phyloP scores from a whole-genome alignment of 2,329 filamentous ascomycete species.

The Coniochaeta hoffmannii region DNA sequence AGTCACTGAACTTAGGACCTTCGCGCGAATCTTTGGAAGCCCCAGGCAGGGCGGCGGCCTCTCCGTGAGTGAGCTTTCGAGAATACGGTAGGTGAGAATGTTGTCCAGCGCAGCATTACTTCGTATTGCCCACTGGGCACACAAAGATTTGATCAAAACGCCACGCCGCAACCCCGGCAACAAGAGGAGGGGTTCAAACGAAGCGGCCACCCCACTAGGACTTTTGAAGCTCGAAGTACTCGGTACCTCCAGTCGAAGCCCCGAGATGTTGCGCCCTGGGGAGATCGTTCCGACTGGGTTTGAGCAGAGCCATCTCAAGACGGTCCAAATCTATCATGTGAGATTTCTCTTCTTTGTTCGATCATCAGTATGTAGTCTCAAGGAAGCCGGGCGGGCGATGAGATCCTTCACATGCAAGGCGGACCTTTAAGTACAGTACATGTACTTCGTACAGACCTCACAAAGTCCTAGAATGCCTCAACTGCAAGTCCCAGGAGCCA shows the following conservation, averaged over 20 bases:
- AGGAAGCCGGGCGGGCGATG: too few species aligned
- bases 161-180: background rate
- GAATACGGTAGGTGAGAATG: too few species aligned
- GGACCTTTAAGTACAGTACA: background rate
- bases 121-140: background rate
- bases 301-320: too few species aligned
- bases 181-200: background rate
- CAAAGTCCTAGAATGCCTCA: background rate
- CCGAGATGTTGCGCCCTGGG: too few species aligned
- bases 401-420: background rate
- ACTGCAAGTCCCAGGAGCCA: background rate
- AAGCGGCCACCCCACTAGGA: background rate
- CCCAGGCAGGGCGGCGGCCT: too few species aligned
- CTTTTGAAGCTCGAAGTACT: background rate
- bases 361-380: background rate
- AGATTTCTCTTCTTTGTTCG: background rate
- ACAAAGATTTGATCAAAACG: background rate
- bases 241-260: too few species aligned
- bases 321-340: background rate
- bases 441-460: background rate
- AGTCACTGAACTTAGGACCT: too few species aligned
- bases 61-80: too few species aligned
- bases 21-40: too few species aligned
- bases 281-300: too few species aligned
- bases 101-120: background rate